These are phyloP conservation scores for Desmodesmus armatus DNA, from an alignment of 139 green algal genomes.

Conservation along the genomic window DNA sequence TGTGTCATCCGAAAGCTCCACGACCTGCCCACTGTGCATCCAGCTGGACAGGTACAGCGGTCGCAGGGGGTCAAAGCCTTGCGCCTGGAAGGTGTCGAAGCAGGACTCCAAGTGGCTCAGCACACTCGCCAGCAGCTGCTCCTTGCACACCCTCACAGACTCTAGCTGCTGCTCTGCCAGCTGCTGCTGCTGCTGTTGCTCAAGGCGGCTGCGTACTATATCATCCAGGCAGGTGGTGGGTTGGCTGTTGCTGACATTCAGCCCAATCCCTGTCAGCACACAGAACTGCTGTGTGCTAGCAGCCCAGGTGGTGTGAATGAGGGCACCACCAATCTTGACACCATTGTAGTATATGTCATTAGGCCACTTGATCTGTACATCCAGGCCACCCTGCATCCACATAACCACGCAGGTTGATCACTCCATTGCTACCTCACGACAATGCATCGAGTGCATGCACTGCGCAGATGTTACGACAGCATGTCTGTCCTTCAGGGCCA, in stretches of 20 bases:
- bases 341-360: slow-evolving; percentile 92
- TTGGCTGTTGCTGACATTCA: slow-evolving; percentile 92
- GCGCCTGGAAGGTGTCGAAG: slow-evolving; percentile 61
- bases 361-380: slow-evolving; percentile 95
- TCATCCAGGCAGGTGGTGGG: slow-evolving; percentile 93
- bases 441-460: not conserved
- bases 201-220: slow-evolving; percentile 59
- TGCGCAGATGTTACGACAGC: not conserved
- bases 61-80: slow-evolving; percentile 78
- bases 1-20: slow-evolving; percentile 46
- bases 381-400: slow-evolving; percentile 13
- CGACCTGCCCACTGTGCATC: slow-evolving; percentile 85
- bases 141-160: not conserved
- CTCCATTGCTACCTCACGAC: not conserved
- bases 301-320: slow-evolving; percentile 89
- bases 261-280: slow-evolving; percentile 82
- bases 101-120: slow-evolving; percentile 50
- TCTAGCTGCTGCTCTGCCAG: slow-evolving; percentile 20
- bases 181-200: slow-evolving; percentile 14
- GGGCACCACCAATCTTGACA: slow-evolving; percentile 92
- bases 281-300: slow-evolving; percentile 73
- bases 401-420: too few relatives aligned
- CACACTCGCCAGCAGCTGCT: slow-evolving; percentile 50
- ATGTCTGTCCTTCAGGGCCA: too few relatives aligned
- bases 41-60: slow-evolving; percentile 78